These are phyloP conservation scores for Draba incana DNA, from an alignment of 345 rosid genomes.

Conservation along the genomic window DNA sequence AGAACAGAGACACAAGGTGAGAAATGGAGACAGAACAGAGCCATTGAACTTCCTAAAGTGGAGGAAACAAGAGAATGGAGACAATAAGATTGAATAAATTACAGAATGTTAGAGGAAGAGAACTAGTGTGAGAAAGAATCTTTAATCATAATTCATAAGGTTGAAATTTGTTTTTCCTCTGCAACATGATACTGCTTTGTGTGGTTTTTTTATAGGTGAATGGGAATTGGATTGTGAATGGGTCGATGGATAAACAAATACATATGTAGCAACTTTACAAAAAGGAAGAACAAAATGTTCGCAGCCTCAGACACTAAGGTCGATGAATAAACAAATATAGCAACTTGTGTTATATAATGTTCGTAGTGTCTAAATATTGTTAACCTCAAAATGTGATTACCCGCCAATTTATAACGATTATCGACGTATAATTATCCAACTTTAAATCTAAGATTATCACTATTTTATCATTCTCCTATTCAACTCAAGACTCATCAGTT, in stretches of 20 bases:
- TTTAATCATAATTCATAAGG: slow-evolving; percentile 3
- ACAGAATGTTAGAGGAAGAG: not conserved
- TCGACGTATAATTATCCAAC: not conserved
- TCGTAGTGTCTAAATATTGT: too few relatives aligned
- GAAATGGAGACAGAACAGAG: slow-evolving; percentile 10
- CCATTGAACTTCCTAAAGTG: not conserved
- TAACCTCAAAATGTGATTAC: not conserved
- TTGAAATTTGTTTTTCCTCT: not conserved
- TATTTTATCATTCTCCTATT: too few relatives aligned
- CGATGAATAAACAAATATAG: too few relatives aligned
- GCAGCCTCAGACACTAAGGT: not conserved
- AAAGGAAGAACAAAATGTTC: not conserved
- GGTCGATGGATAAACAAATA: slow-evolving; percentile 16
- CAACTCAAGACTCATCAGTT: too few relatives aligned
- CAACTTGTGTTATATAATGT: not conserved
- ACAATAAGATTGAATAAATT: slow-evolving; percentile 8
- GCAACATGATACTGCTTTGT: slow-evolving; percentile 1
- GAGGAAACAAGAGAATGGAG: too few relatives aligned
- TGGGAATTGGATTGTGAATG: slow-evolving; percentile 5
- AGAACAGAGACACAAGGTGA: slow-evolving; percentile 6
- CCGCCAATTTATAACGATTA: not conserved
- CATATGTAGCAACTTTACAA: not conserved
- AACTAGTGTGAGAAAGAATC: not conserved
- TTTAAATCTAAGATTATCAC: too few relatives aligned
- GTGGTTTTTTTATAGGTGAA: not conserved